Evolutionary conservation across 148 eudicot species (phyloP), one percentile per base, ranked within the genome.

Genomic region (Camellia japonica): DNA sequence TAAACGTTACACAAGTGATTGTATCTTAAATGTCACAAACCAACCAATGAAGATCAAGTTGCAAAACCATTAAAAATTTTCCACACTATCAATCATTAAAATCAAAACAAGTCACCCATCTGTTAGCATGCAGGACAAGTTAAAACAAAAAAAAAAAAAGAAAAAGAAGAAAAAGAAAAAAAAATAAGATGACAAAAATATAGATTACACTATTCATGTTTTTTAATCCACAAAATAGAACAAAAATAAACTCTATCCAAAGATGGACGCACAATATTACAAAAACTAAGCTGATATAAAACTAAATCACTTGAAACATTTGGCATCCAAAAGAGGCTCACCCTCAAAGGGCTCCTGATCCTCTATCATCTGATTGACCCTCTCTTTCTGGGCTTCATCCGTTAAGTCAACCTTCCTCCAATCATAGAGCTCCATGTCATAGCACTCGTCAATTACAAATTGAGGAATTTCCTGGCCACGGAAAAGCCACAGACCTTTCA

Each of bases 351-450:
- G 89, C 80, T 84, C 89, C 16, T 78, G 74, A 74, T 87, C 89
- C 74, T 87, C 89, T 61, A 84, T 87, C 89, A 87, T 84, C 68
- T 84, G 89, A 54, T 15, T 87, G 2, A 77, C 89, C 16, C 85
- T 84, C 68, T 87, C 89, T 83, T 87, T 87, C 49, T 87, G 89
- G 52, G 85, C 89, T 74, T 84, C 87, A 71, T 87, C 82, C 15
- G 44, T 81, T 73, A 87, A 63, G 73, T 87, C 89, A 4, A 84
- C 89, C 83, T 87, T 76, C 38, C 44, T 82, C 87, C 89, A 84
- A 43, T 87, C 87, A 38, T 82, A 87, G 20, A 87, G 78, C 65
- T 84, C 89, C 89, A 84, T 87, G 78, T 87, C 87, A 30, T 82
- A 82, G 49, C 84, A 80, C 71, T 87, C 89, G 5, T 87, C 87